phyloP scores from a whole-genome alignment of 257 asterid genomes.

The Ballota nigra region DNA sequence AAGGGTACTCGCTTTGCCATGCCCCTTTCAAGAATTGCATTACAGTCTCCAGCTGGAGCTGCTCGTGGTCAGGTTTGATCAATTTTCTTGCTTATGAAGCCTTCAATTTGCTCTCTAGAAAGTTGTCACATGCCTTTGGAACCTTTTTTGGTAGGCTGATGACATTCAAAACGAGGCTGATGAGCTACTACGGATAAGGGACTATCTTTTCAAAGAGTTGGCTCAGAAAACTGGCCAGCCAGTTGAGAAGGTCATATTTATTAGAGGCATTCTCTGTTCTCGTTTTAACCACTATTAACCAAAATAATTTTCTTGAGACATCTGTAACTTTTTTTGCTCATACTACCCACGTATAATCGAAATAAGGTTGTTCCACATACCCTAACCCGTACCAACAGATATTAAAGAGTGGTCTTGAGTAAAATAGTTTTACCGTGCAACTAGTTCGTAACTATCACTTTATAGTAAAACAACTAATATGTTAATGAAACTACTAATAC shows the following conservation, averaged over 20 bases:
- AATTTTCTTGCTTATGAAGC: neutral
- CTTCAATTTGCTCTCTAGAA: neutral
- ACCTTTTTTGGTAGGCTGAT: slow-evolving; percentile 69
- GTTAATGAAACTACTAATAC: too few species aligned
- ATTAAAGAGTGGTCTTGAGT: too few species aligned
- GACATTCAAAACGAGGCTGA: slow-evolving; percentile 81
- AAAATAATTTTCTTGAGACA: neutral
- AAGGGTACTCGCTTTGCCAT: slow-evolving; percentile 79
- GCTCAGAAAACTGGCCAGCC: slow-evolving; percentile 86
- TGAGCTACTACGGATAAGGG: slow-evolving; percentile 78
- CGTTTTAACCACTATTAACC: neutral
- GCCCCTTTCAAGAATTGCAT: slow-evolving; percentile 71
- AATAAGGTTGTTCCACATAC: neutral
- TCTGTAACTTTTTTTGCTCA: too few species aligned
- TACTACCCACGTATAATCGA: too few species aligned
- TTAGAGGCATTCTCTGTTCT: neutral
- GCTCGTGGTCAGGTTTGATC: slow-evolving; percentile 82
- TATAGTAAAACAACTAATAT: too few species aligned
- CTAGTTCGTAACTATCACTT: too few species aligned
- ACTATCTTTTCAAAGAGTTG: slow-evolving; percentile 89
- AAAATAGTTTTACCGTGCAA: too few species aligned
- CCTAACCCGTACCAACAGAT: neutral
- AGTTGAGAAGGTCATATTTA: slow-evolving; percentile 55
- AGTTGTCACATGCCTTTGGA: slow-evolving; percentile 1
- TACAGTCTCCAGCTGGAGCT: slow-evolving; percentile 92